phyloP scores from a whole-genome alignment of 371 early-diverging fungal genomes.

The Mucor saturninus region DNA sequence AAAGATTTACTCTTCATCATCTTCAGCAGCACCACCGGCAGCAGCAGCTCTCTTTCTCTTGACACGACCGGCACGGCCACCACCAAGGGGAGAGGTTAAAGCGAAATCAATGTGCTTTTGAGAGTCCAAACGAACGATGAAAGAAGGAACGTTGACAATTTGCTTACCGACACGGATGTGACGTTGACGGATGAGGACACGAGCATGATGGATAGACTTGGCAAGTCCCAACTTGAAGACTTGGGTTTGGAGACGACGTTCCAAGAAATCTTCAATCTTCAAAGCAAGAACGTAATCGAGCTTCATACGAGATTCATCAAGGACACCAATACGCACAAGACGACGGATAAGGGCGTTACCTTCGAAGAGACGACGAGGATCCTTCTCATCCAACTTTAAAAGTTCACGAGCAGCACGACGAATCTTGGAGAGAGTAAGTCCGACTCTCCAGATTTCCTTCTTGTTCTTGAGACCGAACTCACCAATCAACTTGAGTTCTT shows the following conservation, averaged over 20 bases:
- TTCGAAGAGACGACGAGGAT: constrained; percentile 98
- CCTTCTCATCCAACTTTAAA: constrained; percentile 96
- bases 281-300: constrained; percentile 99
- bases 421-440: constrained; percentile 97
- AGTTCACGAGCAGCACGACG: constrained; percentile 99
- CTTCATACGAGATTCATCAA: constrained; percentile 96
- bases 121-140: constrained; percentile 92
- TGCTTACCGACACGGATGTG: constrained; percentile 99
- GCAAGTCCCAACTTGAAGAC: constrained; percentile 99
- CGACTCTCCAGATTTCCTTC: constrained; percentile 99
- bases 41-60: constrained; percentile 90
- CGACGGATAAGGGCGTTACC: constrained; percentile 99
- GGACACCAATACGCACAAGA: constrained; percentile 97
- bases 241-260: constrained; percentile 99
- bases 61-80: constrained; percentile 98
- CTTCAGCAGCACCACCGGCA: constrained; percentile 72
- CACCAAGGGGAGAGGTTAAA: constrained; percentile 97
- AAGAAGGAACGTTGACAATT: constrained; percentile 96
- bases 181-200: constrained; percentile 98
- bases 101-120: constrained; percentile 99
- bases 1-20: constrained; percentile 65
- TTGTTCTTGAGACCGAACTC: constrained; percentile 99
- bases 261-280: constrained; percentile 98
- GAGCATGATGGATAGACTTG: constrained; percentile 99
- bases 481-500: constrained; percentile 98